These are phyloP conservation scores for Amanita inopinata DNA, from an alignment of 768 basidiomycete genomes.

Conservation along the genomic window DNA sequence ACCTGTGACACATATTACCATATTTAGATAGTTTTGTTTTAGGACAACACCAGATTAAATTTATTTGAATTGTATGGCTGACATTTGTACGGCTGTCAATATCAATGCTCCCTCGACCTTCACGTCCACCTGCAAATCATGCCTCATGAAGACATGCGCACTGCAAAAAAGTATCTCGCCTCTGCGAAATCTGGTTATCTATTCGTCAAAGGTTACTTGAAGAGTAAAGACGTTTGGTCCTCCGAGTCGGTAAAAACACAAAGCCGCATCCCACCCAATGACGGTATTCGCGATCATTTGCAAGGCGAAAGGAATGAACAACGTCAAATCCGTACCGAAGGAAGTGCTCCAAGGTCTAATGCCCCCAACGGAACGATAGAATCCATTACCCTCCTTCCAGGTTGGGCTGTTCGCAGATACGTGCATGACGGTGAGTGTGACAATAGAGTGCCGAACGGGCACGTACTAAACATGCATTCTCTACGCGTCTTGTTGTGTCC, in stretches of 20 bases:
- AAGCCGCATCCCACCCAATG: not conserved
- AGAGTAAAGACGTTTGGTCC: not conserved
- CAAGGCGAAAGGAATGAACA: not conserved
- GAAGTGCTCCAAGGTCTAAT: not conserved
- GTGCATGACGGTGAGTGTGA: slow-evolving; percentile 13
- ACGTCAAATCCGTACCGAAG: not conserved
- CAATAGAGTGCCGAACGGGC: no score
- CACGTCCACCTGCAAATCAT: not conserved
- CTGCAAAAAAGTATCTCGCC: not conserved
- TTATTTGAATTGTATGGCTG: no score
- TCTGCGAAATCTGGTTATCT: not conserved
- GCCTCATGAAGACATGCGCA: slow-evolving; percentile 3
- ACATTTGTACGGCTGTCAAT: no score
- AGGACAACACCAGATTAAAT: no score
- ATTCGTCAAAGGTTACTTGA: slow-evolving; percentile 2
- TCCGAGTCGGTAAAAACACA: no score
- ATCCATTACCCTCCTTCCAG: slow-evolving; percentile 59
- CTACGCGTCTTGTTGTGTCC: not conserved
- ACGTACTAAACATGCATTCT: not conserved
- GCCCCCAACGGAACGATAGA: slow-evolving; percentile 20
- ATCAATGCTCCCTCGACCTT: no score
- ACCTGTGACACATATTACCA: no score
- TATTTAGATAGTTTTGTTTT: no score
- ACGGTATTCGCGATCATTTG: no score
- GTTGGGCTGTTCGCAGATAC: slow-evolving; percentile 64